Base-by-base conservation (phyloP, 345 rosid genomes). In the Eucalyptus polyanthemos region DNA sequence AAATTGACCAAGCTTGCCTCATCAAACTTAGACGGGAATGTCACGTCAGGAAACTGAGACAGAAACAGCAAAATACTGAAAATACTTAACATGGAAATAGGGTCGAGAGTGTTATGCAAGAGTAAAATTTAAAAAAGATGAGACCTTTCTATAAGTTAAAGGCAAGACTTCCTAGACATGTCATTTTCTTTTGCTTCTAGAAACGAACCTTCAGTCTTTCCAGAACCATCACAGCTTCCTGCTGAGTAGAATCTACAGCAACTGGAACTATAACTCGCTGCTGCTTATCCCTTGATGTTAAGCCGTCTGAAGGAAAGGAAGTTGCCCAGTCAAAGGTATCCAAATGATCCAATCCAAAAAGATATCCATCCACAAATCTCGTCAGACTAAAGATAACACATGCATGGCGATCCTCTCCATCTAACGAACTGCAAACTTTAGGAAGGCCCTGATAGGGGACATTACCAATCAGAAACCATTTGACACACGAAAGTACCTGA, bases 181-280 rank as follows among this genome's bases (percentile, higher is more conserved):
- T 40, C 47, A 76, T 40, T 76, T 80, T 86, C 15, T 85, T 49
- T 54, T 86, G 80, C 69, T 89, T 89, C 88, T 60, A 49, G 53
- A 86, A 90, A 89, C 50, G 80, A 91, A 97, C 99, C 98, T 95
- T 93, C 90, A 96, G 94, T 91, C 95, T 95, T 93, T 95, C 95
- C 87, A 97, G 91, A 92, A 93, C 92, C 14, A 91, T 91, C 51
- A 95, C 69, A 88, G 98, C 95, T 92, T 96, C 97, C 93, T 93
- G 93, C 93, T 97, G 99, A 85, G 95, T 90, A 72, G 96, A 92
- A 93, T 97, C 98, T 91, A 93, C 91, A 16, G 91, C 88, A 90
- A 93, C 92, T 53, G 93, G 89, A 62, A 92, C 80, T 24, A 90
- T 85, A 90, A 94, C 91, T 87, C 88, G 89, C 83, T 93, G 91